phyloP scores from a whole-genome alignment of 495 filamentous ascomycete species.

The Neurospora sp. region DNA sequence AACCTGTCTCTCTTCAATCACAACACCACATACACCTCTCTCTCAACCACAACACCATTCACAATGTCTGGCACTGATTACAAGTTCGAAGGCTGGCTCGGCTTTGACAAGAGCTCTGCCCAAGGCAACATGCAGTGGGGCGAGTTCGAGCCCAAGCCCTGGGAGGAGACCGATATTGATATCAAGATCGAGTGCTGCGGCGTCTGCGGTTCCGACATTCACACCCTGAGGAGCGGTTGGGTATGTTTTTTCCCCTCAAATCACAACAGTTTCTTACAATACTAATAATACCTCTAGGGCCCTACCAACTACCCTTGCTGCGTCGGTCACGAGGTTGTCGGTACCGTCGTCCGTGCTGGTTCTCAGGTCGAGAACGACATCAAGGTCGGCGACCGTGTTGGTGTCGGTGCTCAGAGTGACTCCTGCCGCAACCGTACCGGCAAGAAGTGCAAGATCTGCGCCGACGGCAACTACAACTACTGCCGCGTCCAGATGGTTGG shows the following conservation, averaged over 20 bases:
- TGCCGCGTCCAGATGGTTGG: constrained; percentile 46
- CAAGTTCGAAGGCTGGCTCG: constrained; percentile 77
- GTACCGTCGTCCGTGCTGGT: constrained; percentile 62
- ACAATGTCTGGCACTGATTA: constrained; percentile 19
- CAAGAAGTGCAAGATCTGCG: constrained; percentile 60
- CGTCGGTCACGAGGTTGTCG: constrained; percentile 82
- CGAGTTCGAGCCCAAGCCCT: constrained; percentile 67
- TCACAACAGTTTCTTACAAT: background rate
- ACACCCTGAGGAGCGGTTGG: constrained; percentile 70
- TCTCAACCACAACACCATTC: background rate
- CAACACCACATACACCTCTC: background rate
- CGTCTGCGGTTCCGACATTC: constrained; percentile 71
- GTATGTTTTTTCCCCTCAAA: constrained; percentile 7
- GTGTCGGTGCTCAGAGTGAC: constrained; percentile 69
- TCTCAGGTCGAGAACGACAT: constrained; percentile 42
- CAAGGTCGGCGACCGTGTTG: constrained; percentile 72
- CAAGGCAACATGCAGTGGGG: constrained; percentile 64
- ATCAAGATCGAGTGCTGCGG: constrained; percentile 75
- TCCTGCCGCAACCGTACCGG: constrained; percentile 47
- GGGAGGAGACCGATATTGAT: constrained; percentile 67
- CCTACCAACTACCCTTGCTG: constrained; percentile 59
- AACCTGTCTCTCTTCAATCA: background rate
- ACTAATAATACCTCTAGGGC: constrained; percentile 21
- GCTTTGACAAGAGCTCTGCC: constrained; percentile 44
- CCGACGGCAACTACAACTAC: constrained; percentile 51